Base-by-base conservation (phyloP, 371 early-diverging fungal species). In the Apophysomyces variabilis region DNA sequence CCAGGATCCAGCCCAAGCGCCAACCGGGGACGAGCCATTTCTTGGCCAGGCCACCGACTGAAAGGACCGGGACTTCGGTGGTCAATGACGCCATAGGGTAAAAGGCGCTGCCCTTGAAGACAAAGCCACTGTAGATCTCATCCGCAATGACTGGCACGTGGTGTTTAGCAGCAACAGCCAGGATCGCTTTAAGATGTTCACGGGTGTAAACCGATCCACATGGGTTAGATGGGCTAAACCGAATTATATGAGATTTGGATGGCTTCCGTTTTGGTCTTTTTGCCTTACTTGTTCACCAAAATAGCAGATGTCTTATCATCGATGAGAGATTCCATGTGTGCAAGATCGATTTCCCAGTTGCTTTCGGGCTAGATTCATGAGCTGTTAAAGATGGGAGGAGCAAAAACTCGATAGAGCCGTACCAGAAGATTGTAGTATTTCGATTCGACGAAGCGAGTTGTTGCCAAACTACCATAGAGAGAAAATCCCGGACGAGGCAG, bases 61-160 rank as follows among this genome's bases (percentile, higher is more conserved):
- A 78, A 46, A 96, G 76, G 38, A 96, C 82, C 8, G 96, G 96
- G 3, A 96, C 94, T 3, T 87, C 88, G 32, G 74, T 76, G 8
- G 93, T 90, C 58, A 96, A 74, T 3, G 89, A 77, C 11, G 95
- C 93, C 64, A 92, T 78, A 11, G 93, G 87, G 57, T 79, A 83
- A 69, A 93, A 94, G 12, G 73, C 75, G 63, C 82, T 80, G 16
- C 82, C 87, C 50, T 79, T 65, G 70, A 95, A 96, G 37, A 92
- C 95, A 79, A 96, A 88, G 72, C 94, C 95, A 62, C 92, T 90
- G 70, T 96, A 96, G 66, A 96, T 96, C 74, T 96, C 96, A 69
- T 96, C 96, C 7, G 95, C 85, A 67, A 96, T 93, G 16, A 96
- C 82, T 45, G 96, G 95, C 32, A 96, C 69, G 69, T 85, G 85